Percentiles rank a stretch among this genome's conserved stretches.
These are phyloP conservation scores for Saccharomyces jurei DNA, from an alignment of 805 yeast genomes.

Conservation along the genomic window DNA sequence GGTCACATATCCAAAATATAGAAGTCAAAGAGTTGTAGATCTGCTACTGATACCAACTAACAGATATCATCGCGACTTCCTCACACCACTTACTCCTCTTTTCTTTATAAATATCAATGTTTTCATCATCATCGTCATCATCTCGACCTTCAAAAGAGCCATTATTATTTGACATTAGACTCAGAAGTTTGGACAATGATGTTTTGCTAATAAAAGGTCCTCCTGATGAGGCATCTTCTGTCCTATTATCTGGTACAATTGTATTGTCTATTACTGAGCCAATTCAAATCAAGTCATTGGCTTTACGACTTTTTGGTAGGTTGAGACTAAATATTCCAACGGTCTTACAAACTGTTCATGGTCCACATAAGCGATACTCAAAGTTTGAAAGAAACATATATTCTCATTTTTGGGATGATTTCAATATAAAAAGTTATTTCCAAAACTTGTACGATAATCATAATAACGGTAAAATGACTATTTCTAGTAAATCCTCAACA, in stretches of 20 bases:
- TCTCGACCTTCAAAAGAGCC: conserved; percentile 23
- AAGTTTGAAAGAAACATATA: conserved; percentile 56
- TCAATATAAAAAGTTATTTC: conserved; percentile 42
- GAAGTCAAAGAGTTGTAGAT: background rate
- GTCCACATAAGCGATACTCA: conserved; percentile 38
- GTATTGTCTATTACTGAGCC: conserved; percentile 75
- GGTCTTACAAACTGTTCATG: conserved; percentile 36
- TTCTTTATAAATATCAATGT: conserved; percentile 1
- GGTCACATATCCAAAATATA: background rate
- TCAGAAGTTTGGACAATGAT: conserved; percentile 64
- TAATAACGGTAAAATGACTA: conserved; percentile 12
- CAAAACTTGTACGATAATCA: conserved; percentile 20
- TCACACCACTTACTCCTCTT: background rate
- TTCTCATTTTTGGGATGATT: conserved; percentile 71
- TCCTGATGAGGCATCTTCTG: conserved; percentile 69
- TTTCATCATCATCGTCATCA: conserved; percentile 1
- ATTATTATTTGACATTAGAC: conserved; percentile 45
- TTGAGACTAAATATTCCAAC: conserved; percentile 53
- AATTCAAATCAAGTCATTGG: conserved; percentile 52
- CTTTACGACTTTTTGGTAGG: conserved; percentile 57
- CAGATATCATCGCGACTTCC: background rate
- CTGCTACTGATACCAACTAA: background rate
- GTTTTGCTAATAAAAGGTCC: conserved; percentile 76
- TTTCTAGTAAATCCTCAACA: conserved; percentile 15
- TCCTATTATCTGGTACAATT: conserved; percentile 65